These are phyloP conservation scores for Fusarium clavum DNA, from an alignment of 2,329 filamentous ascomycete species.

Conservation along the genomic window DNA sequence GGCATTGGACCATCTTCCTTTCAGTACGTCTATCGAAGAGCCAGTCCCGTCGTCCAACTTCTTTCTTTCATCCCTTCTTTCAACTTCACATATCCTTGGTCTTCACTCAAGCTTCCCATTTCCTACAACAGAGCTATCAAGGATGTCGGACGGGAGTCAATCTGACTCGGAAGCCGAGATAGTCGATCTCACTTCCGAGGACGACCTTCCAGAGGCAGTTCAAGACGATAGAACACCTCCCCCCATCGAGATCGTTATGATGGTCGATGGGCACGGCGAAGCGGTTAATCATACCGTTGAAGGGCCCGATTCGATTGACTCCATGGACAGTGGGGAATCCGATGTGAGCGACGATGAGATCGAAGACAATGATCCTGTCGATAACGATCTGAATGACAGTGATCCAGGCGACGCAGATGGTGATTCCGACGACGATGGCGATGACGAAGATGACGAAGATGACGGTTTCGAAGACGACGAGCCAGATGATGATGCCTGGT, in stretches of 20 bases:
- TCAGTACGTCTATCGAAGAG: neutral
- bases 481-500: neutral
- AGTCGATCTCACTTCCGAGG: constrained; percentile 13
- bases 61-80: no score
- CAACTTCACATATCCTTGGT: neutral
- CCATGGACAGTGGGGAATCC: constrained; percentile 2
- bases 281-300: neutral
- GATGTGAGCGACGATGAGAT: neutral
- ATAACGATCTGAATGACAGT: neutral
- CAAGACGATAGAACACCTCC: neutral
- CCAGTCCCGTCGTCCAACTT: neutral
- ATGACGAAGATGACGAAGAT: neutral
- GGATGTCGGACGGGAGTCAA: constrained; percentile 19
- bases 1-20: neutral
- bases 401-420: neutral
- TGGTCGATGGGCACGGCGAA: neutral
- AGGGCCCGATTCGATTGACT: neutral
- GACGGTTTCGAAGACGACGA: neutral
- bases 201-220: neutral
- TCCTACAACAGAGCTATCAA: neutral
- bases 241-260: neutral
- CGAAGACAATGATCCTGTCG: neutral
- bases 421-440: neutral
- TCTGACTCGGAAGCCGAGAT: constrained; percentile 1
- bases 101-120: neutral